These are phyloP conservation scores for Nothopassalora personata DNA, from an alignment of 2,329 filamentous ascomycete species.

Conservation along the genomic window DNA sequence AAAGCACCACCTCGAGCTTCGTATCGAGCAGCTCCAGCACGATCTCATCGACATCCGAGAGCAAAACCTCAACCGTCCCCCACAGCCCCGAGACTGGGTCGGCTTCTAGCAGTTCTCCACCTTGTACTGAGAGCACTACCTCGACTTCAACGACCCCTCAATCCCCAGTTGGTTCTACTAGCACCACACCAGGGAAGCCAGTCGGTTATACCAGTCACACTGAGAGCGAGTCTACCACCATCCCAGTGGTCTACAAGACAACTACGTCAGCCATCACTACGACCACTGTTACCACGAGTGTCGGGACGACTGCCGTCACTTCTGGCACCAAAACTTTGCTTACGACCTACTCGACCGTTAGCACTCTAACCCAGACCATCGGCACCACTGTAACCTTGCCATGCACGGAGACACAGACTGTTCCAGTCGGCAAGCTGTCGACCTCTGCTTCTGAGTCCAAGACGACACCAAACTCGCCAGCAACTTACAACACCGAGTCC, in stretches of 20 bases:
- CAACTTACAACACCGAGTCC: neutral
- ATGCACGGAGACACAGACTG: neutral
- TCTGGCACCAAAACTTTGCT: slow-evolving; percentile 22
- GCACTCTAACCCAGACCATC: slow-evolving; percentile 1
- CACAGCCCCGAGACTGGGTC: too few species aligned
- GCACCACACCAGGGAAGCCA: too few species aligned
- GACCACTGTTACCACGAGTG: neutral
- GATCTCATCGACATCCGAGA: too few species aligned
- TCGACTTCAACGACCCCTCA: too few species aligned
- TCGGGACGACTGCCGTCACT: neutral
- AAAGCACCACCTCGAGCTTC: neutral
- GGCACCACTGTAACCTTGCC: slow-evolving; percentile 1
- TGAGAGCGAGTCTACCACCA: too few species aligned
- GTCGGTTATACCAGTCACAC: too few species aligned
- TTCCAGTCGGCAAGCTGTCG: neutral
- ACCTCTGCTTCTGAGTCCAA: neutral
- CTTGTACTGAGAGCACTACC: too few species aligned
- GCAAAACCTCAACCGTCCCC: too few species aligned
- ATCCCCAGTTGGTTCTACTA: too few species aligned
- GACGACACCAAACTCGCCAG: slow-evolving; percentile 6
- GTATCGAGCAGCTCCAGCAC: neutral
- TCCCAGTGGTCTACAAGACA: too few species aligned
- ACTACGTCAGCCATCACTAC: slow-evolving; percentile 1
- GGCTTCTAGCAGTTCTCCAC: too few species aligned
- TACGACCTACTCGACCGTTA: slow-evolving; percentile 29